These are phyloP conservation scores for Backusella luteola DNA, from an alignment of 192 early-diverging fungal genomes.

Conservation along the genomic window DNA sequence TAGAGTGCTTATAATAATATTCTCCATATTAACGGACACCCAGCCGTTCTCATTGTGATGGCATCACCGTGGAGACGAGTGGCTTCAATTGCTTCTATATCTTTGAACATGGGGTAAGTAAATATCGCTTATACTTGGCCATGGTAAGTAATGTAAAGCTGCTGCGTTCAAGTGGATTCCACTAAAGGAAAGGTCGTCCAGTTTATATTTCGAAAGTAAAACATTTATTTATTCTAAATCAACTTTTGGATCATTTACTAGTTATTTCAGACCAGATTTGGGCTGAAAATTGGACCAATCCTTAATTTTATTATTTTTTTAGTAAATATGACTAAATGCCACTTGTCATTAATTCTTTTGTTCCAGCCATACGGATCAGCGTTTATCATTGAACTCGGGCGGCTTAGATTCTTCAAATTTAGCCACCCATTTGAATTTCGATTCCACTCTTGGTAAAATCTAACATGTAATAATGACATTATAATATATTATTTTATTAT, in stretches of 20 bases:
- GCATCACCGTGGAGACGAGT: slow-evolving; percentile 78
- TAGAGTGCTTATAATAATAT: neutral
- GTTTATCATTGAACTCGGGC: slow-evolving; percentile 76
- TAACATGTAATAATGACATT: slow-evolving; percentile 89
- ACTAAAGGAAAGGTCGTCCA: slow-evolving; percentile 77
- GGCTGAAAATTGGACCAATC: slow-evolving; percentile 66
- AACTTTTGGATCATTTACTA: slow-evolving; percentile 71
- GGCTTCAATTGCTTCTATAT: slow-evolving; percentile 70
- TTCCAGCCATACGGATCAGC: slow-evolving; percentile 93
- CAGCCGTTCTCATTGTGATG: slow-evolving; percentile 92
- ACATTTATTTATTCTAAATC: slow-evolving; percentile 67
- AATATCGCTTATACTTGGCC: slow-evolving; percentile 93
- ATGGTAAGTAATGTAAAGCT: slow-evolving; percentile 91
- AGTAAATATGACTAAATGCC: slow-evolving; percentile 84
- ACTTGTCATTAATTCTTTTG: slow-evolving; percentile 58
- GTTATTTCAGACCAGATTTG: slow-evolving; percentile 74
- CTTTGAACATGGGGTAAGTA: slow-evolving; percentile 73
- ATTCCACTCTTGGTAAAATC: slow-evolving; percentile 87
- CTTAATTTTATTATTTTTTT: slow-evolving; percentile 84
- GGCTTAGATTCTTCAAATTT: slow-evolving; percentile 64
- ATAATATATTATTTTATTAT: slow-evolving; percentile 75
- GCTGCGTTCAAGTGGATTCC: slow-evolving; percentile 82
- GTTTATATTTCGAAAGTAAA: slow-evolving; percentile 69
- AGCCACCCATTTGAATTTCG: slow-evolving; percentile 67
- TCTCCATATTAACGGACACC: slow-evolving; percentile 59